Evolutionary conservation across 345 rosid genomes (phyloP).

Genomic region (Punica granatum): DNA sequence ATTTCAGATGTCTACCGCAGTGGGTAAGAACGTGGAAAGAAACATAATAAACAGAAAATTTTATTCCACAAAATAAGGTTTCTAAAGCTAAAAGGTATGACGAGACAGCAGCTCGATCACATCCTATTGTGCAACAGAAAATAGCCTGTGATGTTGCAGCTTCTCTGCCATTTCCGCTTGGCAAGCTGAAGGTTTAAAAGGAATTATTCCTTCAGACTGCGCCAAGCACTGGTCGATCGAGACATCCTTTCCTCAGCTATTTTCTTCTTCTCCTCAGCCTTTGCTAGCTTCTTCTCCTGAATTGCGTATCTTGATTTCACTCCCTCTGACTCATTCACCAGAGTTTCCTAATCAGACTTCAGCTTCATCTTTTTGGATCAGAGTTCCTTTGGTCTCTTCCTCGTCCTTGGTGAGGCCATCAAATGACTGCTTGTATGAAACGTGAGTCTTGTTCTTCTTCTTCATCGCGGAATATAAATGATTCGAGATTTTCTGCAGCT

Average conservation of each 20-base stretch:
- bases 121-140: background rate
- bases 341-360: background rate
- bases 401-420: background rate
- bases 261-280: constrained; percentile 1
- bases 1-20: too few relatives aligned
- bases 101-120: too few relatives aligned
- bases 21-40: too few relatives aligned
- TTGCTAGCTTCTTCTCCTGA: background rate
- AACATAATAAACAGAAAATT: too few relatives aligned
- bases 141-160: too few relatives aligned
- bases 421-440: too few relatives aligned
- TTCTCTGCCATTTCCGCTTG: too few relatives aligned
- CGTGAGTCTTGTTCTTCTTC: too few relatives aligned
- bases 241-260: constrained; percentile 1
- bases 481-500: too few relatives aligned
- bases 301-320: background rate
- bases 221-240: background rate
- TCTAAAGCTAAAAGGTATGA: too few relatives aligned
- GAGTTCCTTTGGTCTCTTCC: background rate
- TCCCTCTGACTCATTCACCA: background rate
- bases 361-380: background rate
- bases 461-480: too few relatives aligned
- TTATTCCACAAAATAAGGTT: too few relatives aligned
- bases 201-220: background rate
- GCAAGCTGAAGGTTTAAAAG: background rate